These are phyloP conservation scores for Xylaria polymorpha DNA, from an alignment of 2,329 filamentous ascomycete genomes.

Conservation along the genomic window DNA sequence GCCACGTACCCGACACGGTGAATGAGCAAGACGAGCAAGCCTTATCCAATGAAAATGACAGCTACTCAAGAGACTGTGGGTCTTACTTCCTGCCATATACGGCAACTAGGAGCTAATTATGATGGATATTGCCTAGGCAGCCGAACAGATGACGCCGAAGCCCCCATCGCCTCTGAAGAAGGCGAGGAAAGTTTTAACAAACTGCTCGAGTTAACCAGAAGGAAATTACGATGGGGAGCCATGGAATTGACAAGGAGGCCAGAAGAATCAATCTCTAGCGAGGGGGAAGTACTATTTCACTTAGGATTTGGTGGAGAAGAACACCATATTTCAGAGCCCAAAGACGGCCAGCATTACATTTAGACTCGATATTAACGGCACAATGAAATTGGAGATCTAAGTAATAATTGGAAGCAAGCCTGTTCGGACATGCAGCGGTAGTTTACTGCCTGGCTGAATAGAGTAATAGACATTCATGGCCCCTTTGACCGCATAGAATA, in stretches of 20 bases:
- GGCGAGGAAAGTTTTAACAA: not conserved
- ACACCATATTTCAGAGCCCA: constrained; percentile 1
- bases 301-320: constrained; percentile 20
- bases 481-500: too few species aligned
- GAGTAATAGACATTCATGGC: too few species aligned
- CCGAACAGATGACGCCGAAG: not conserved
- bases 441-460: too few species aligned
- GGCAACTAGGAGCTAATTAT: not conserved
- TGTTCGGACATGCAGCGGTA: too few species aligned
- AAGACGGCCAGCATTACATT: not conserved
- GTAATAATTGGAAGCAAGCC: too few species aligned
- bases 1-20: not conserved
- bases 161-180: not conserved
- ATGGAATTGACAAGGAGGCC: not conserved
- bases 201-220: not conserved
- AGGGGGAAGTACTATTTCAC: not conserved
- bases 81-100: not conserved
- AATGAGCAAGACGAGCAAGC: not conserved
- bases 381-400: not conserved
- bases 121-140: not conserved
- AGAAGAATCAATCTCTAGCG: not conserved
- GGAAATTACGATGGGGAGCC: constrained; percentile 12
- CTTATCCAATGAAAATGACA: not conserved
- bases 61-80: not conserved
- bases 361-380: not conserved